A percentile compares a stretch with the other conserved stretches of the same genome.
These are phyloP conservation scores for Pythium vanterpoolii DNA, from an alignment of 352 stramenopile genomes.

Conservation along the genomic window DNA sequence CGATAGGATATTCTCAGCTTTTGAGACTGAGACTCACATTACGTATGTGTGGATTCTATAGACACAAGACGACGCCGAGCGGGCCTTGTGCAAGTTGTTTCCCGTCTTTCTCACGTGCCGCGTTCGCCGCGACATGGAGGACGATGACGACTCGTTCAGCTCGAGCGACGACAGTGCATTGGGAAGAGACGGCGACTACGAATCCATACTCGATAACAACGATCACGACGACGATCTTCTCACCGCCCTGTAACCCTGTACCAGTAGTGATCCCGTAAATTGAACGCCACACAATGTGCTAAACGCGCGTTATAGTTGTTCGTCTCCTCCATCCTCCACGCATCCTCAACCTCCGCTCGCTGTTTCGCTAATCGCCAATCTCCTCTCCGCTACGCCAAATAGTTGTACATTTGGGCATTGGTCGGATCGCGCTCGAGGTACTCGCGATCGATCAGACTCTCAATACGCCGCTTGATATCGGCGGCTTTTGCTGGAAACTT, in stretches of 20 bases:
- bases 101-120: slow-evolving; percentile 30
- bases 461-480: slow-evolving; percentile 87
- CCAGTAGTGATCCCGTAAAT: too few relatives aligned
- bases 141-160: slow-evolving; percentile 11
- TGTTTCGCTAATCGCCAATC: too few relatives aligned
- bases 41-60: too few relatives aligned
- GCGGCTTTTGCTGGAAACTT: slow-evolving; percentile 79
- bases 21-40: too few relatives aligned
- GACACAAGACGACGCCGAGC: slow-evolving; percentile 24
- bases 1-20: too few relatives aligned
- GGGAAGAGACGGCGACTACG: slow-evolving; percentile 1
- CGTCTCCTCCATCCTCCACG: too few relatives aligned
- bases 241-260: too few relatives aligned
- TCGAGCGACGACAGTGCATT: slow-evolving; percentile 11
- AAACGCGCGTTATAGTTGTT: too few relatives aligned
- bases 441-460: slow-evolving; percentile 88
- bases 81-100: slow-evolving; percentile 30
- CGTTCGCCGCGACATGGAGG: slow-evolving; percentile 11
- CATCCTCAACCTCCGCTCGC: too few relatives aligned
- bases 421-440: slow-evolving; percentile 83
- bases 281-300: too few relatives aligned
- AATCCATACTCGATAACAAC: slow-evolving; percentile 1
- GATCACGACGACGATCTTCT: slow-evolving; percentile 6
- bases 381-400: slow-evolving; percentile 54
- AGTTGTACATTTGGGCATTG: slow-evolving; percentile 86